Evolutionary conservation across 805 yeast genomes (phyloP).

Genomic region (Ogataea siamensis): DNA sequence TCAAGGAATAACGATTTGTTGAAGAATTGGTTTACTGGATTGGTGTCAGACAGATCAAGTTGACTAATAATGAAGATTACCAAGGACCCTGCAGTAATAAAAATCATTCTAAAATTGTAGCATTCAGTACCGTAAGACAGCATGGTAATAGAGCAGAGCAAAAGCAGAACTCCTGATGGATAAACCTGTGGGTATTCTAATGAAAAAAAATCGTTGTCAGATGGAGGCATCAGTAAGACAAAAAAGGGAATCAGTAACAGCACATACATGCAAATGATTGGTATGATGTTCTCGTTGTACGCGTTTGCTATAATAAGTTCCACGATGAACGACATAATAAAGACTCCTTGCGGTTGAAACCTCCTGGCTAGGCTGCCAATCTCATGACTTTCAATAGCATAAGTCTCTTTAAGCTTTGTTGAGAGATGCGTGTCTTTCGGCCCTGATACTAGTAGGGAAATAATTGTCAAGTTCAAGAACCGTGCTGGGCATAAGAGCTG

Average conservation of each 20-base stretch:
- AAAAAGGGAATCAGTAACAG: conserved; percentile 22
- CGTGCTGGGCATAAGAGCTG: conserved; percentile 30
- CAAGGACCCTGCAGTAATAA: conserved; percentile 32
- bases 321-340: conserved; percentile 13
- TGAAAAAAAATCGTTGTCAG: neutral
- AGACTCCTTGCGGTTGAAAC: conserved; percentile 23
- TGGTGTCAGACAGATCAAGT: conserved; percentile 23
- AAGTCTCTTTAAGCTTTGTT: conserved; percentile 21
- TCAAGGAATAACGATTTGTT: conserved; percentile 24
- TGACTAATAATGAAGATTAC: conserved; percentile 31
- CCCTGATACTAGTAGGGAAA: conserved; percentile 20
- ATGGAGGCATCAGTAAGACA: conserved; percentile 19
- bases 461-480: conserved; percentile 25
- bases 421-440: conserved; percentile 15
- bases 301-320: conserved; percentile 12
- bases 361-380: conserved; percentile 7
- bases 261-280: conserved; percentile 19
- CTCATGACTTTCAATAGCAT: conserved; percentile 16
- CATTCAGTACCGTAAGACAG: conserved; percentile 17
- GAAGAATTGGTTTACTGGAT: conserved; percentile 19
- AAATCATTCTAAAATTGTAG: conserved; percentile 31
- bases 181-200: conserved; percentile 14
- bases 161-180: conserved; percentile 11
- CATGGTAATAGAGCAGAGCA: conserved; percentile 11
- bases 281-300: neutral